These are phyloP conservation scores for Zygosaccharomyces bisporus DNA, from an alignment of 805 yeast species.

Conservation along the genomic window DNA sequence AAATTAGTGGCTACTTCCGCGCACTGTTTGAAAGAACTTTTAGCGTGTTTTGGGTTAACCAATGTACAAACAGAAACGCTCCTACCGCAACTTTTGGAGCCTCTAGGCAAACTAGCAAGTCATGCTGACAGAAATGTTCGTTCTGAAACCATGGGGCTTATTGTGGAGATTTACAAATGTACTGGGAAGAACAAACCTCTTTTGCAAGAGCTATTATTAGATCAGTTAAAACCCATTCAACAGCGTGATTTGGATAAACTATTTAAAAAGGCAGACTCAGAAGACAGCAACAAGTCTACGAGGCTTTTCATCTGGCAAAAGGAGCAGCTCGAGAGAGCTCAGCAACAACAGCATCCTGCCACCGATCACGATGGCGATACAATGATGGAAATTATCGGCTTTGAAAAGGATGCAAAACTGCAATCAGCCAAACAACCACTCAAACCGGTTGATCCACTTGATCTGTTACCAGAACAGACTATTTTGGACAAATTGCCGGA, in stretches of 20 bases:
- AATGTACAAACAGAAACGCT: conserved; percentile 37
- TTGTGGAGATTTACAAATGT: conserved; percentile 71
- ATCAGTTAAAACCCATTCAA: conserved; percentile 84
- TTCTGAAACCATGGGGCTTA: conserved; percentile 64
- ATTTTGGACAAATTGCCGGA: conserved; percentile 63
- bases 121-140: conserved; percentile 88
- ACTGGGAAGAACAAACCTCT: conserved; percentile 50
- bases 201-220: conserved; percentile 55
- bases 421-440: conserved; percentile 13
- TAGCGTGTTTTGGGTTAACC: conserved; percentile 34
- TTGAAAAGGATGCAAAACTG: conserved; percentile 10
- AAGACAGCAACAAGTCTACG: conserved; percentile 10
- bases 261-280: conserved; percentile 50
- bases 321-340: conserved; percentile 6
- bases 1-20: conserved; percentile 71
- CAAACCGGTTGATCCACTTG: conserved; percentile 56
- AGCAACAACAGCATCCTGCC: background rate
- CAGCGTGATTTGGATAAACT: conserved; percentile 74
- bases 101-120: conserved; percentile 65
- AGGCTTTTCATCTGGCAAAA: conserved; percentile 19
- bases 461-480: conserved; percentile 64
- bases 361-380: conserved; percentile 42
- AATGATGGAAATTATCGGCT: conserved; percentile 20
- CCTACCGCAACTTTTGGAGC: conserved; percentile 64
- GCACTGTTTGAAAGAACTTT: conserved; percentile 52